These are phyloP conservation scores for Brassica carinata DNA, from an alignment of 345 rosid species.

Conservation along the genomic window DNA sequence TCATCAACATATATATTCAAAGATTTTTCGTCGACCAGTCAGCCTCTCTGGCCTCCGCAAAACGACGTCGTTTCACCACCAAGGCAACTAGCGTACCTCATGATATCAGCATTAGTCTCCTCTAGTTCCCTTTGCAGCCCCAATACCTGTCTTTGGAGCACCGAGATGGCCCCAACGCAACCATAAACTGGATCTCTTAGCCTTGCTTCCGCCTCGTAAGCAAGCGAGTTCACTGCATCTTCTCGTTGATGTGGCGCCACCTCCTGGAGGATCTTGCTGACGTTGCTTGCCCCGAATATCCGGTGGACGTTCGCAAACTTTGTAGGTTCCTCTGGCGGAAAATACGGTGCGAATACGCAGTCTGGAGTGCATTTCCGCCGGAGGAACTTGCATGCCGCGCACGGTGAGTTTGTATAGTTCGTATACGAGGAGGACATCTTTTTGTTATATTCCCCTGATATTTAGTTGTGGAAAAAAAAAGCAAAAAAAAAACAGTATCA, in stretches of 20 bases:
- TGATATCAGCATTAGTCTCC: conserved; percentile 62
- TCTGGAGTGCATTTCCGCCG: conserved; percentile 62
- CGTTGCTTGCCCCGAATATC: conserved; percentile 75
- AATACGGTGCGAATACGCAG: conserved; percentile 69
- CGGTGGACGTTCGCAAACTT: conserved; percentile 71
- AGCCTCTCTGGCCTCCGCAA: conserved; percentile 30
- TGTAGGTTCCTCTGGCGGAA: conserved; percentile 71
- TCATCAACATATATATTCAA: not conserved
- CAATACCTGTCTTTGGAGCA: conserved; percentile 62
- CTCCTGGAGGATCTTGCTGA: conserved; percentile 64
- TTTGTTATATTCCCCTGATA: conserved; percentile 2
- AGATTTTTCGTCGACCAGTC: conserved; percentile 27
- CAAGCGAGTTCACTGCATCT: conserved; percentile 67
- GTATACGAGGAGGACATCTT: conserved; percentile 37
- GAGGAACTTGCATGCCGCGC: conserved; percentile 76
- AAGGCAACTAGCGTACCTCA: conserved; percentile 45
- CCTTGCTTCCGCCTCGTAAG: conserved; percentile 73
- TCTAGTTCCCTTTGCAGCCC: conserved; percentile 63
- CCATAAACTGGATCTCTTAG: conserved; percentile 74
- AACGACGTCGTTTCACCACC: conserved; percentile 34
- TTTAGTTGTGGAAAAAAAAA: not conserved
- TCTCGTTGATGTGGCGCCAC: conserved; percentile 63
- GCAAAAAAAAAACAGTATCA: not conserved
- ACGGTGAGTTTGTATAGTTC: conserved; percentile 66
- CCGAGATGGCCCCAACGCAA: conserved; percentile 69